Evolutionary conservation across 345 rosid genomes (phyloP).

Genomic region (Brassica juncea): DNA sequence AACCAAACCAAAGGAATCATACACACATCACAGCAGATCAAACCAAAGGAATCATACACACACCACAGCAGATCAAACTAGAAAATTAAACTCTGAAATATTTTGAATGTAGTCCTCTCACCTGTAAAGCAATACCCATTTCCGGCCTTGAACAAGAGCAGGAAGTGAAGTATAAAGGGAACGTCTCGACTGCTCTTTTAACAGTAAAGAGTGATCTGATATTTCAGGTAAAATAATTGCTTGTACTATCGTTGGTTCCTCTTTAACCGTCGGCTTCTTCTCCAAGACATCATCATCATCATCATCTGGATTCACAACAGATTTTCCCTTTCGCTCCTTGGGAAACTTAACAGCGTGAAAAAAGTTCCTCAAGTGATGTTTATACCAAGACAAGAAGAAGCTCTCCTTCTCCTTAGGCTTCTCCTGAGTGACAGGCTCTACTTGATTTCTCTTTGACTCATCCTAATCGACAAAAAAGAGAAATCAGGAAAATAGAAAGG

Average conservation of each 20-base stretch:
- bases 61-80: not conserved
- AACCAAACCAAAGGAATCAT: conserved; percentile 13
- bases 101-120: conserved; percentile 21
- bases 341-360: conserved; percentile 56
- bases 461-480: conserved; percentile 42
- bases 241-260: conserved; percentile 38
- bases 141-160: conserved; percentile 84
- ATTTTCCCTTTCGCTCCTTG: conserved; percentile 50
- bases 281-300: conserved; percentile 54
- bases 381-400: conserved; percentile 68
- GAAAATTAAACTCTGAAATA: not conserved
- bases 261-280: conserved; percentile 50
- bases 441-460: conserved; percentile 50
- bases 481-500: not conserved
- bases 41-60: conserved; percentile 19
- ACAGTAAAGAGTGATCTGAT: conserved; percentile 89
- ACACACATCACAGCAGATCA: not conserved
- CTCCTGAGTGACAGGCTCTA: conserved; percentile 54
- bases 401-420: conserved; percentile 46
- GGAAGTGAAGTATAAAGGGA: conserved; percentile 77
- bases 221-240: conserved; percentile 38
- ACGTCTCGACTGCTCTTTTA: conserved; percentile 62
- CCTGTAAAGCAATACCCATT: conserved; percentile 95
- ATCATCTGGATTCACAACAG: conserved; percentile 42
- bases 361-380: conserved; percentile 63